A percentile compares a stretch with the other conserved stretches of the same genome.
Conservation (phyloP, 169 alveolate genomes). For the Plasmodium coatneyi region DNA sequence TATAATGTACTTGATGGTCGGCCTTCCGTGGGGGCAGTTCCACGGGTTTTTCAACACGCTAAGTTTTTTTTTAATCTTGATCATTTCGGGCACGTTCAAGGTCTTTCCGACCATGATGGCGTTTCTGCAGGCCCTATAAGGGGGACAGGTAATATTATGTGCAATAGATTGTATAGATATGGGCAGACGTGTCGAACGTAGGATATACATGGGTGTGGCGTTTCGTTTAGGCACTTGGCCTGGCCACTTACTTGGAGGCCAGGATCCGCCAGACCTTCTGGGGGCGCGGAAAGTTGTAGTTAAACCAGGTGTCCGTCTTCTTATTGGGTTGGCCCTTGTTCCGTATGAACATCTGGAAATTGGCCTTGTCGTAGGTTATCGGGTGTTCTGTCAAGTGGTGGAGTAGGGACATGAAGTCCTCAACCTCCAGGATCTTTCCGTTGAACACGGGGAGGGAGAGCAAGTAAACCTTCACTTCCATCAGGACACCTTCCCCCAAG, state of each 20-base stretch:
- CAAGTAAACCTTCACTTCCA: constrained; percentile 73
- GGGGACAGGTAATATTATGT: neutral
- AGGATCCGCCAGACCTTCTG: constrained; percentile 75
- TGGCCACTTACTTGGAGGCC: constrained; percentile 62
- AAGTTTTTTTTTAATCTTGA: constrained; percentile 87
- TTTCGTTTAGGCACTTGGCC: neutral
- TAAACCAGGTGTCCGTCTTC: constrained; percentile 50
- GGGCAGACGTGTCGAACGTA: neutral
- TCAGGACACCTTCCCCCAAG: constrained; percentile 10
- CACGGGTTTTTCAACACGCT: constrained; percentile 96
- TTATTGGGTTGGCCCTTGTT: neutral
- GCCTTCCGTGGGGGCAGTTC: constrained; percentile 99
- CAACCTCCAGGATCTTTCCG: constrained; percentile 71
- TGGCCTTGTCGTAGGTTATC: constrained; percentile 1
- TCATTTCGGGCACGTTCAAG: constrained; percentile 91
- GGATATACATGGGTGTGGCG: neutral
- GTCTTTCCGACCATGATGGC: constrained; percentile 97
- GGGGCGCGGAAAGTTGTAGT: constrained; percentile 74
- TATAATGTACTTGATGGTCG: constrained; percentile 92
- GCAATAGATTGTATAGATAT: neutral
- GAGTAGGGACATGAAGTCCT: constrained; percentile 61
- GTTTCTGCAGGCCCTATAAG: constrained; percentile 95
- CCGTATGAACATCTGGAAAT: neutral
- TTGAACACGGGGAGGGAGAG: constrained; percentile 76
- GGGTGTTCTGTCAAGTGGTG: constrained; percentile 60